These are phyloP conservation scores for Cryptosporidium viatorum DNA, from an alignment of 169 alveolate species.

Conservation along the genomic window DNA sequence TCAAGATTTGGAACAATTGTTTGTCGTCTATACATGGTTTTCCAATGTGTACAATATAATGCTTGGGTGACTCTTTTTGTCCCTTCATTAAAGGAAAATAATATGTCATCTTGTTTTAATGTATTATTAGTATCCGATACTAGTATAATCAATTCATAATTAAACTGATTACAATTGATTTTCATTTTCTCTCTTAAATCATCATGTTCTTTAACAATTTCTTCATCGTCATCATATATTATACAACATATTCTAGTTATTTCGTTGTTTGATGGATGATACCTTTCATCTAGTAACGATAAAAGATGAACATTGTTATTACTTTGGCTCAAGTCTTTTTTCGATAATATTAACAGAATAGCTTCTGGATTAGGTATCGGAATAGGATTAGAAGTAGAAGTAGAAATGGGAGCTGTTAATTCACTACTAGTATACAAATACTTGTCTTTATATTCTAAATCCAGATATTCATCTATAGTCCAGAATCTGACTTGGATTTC, in stretches of 20 bases:
- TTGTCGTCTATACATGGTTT: not conserved
- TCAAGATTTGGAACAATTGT: not conserved
- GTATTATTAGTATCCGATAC: not conserved
- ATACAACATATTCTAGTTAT: constrained; percentile 52
- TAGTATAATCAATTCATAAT: constrained; percentile 12
- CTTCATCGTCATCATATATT: not conserved
- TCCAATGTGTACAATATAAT: constrained; percentile 52
- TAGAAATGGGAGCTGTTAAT: no score
- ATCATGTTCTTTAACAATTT: not conserved
- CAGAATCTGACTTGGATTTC: not conserved
- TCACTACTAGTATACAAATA: not conserved
- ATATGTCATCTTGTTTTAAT: not conserved
- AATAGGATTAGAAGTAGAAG: no score
- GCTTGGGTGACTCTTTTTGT: constrained; percentile 31
- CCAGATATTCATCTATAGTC: not conserved
- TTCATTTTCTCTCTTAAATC: not conserved
- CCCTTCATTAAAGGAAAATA: not conserved
- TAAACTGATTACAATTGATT: not conserved
- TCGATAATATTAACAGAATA: not conserved
- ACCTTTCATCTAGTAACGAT: not conserved
- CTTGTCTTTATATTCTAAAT: not conserved
- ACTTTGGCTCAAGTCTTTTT: not conserved
- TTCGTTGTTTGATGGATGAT: not conserved
- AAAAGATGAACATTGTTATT: not conserved
- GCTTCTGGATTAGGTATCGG: not conserved